Percentiles rank a stretch among this genome's conserved stretches.
These are phyloP conservation scores for Claviceps fusiformis DNA, from an alignment of 2,329 filamentous ascomycete genomes.

Conservation along the genomic window DNA sequence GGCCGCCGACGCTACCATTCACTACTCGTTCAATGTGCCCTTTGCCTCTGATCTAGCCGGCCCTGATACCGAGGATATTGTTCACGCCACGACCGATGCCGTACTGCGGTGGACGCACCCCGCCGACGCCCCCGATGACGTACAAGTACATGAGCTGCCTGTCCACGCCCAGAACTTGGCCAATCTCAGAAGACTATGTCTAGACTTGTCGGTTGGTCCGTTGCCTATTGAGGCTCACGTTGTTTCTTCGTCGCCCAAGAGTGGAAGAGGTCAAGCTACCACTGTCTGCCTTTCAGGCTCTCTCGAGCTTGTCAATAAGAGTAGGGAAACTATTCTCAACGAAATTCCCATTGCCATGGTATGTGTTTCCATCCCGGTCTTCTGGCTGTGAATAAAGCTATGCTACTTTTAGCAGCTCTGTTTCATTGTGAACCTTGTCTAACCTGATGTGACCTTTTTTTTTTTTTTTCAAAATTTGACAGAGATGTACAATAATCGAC, in stretches of 20 bases:
- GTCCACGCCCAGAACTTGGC: constrained; percentile 80
- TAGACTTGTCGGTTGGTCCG: constrained; percentile 58
- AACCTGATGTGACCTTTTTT: background rate
- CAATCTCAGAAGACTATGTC: constrained; percentile 65
- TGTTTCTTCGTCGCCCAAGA: constrained; percentile 66
- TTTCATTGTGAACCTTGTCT: background rate
- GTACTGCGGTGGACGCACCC: constrained; percentile 89
- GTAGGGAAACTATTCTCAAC: constrained; percentile 77
- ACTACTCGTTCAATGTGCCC: constrained; percentile 94
- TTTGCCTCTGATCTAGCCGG: constrained; percentile 87
- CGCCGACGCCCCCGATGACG: constrained; percentile 70
- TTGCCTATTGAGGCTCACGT: constrained; percentile 73
- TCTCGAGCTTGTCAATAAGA: constrained; percentile 77
- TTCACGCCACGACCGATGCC: constrained; percentile 80
- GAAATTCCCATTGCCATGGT: constrained; percentile 88
- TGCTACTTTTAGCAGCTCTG: background rate
- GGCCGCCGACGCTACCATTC: constrained; percentile 63
- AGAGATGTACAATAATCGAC: constrained; percentile 83
- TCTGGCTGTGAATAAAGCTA: background rate
- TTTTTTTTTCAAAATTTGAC: background rate
- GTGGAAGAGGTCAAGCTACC: constrained; percentile 55
- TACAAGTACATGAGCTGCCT: constrained; percentile 79
- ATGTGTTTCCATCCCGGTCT: constrained; percentile 25
- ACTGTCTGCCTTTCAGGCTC: constrained; percentile 87
- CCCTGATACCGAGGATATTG: constrained; percentile 85